Conservation (phyloP, 139 green algal genomes). For the Choricystis sp. region DNA sequence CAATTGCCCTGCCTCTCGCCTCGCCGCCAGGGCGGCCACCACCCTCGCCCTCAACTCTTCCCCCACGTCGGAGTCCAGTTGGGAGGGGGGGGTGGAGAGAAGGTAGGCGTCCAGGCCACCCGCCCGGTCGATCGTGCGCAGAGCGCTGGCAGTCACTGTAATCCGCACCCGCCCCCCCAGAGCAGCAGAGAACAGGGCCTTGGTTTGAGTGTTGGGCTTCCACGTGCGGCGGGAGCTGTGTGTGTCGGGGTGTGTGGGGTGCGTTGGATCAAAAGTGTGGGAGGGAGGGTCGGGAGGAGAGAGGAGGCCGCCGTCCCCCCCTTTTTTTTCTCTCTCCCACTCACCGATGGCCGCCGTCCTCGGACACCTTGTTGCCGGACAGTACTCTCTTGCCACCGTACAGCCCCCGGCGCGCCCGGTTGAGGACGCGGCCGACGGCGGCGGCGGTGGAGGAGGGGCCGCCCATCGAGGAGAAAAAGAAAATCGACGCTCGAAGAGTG, state of each 20-base stretch:
- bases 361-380: constrained; percentile 64
- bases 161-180: constrained; percentile 44
- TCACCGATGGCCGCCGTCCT: constrained; percentile 72
- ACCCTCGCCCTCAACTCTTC: constrained; percentile 20
- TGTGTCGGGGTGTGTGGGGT: background rate
- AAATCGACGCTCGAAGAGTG: no score
- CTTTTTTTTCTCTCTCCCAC: background rate
- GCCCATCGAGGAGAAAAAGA: no score
- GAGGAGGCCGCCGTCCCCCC: background rate
- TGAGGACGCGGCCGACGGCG: no score
- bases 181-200: constrained; percentile 49
- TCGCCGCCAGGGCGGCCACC: constrained; percentile 1
- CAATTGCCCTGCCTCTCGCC: background rate
- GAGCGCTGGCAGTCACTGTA: constrained; percentile 51
- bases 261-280: constrained; percentile 6
- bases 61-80: constrained; percentile 43
- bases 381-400: constrained; percentile 46
- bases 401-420: constrained; percentile 32
- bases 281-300: background rate
- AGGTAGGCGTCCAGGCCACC: constrained; percentile 75
- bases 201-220: constrained; percentile 64
- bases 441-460: no score
- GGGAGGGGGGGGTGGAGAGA: constrained; percentile 38
- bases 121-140: constrained; percentile 64
- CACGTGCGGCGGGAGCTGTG: constrained; percentile 48